These are phyloP conservation scores for Brasenia schreberi DNA, from an alignment of 164 flowering plant genomes.

Conservation along the genomic window DNA sequence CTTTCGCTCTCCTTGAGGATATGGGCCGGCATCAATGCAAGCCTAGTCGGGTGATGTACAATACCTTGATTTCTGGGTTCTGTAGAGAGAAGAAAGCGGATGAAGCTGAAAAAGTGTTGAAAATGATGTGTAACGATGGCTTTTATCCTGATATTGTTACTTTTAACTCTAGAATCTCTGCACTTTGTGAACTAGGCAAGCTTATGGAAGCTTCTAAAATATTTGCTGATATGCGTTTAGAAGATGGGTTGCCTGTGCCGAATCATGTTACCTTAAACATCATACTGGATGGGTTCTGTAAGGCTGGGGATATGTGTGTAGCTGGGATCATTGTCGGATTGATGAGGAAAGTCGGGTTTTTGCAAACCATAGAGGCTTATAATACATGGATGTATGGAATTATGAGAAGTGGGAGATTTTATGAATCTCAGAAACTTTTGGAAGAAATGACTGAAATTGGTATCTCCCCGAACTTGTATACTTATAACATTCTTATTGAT, in stretches of 20 bases:
- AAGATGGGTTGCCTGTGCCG: conserved; percentile 58
- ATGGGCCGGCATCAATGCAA: conserved; percentile 33
- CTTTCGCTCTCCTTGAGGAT: conserved; percentile 43
- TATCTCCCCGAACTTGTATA: conserved; percentile 40
- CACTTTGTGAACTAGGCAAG: conserved; percentile 62
- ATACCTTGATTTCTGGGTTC: conserved; percentile 63
- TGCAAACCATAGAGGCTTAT: conserved; percentile 43
- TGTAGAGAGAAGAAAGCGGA: conserved; percentile 51
- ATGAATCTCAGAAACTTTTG: conserved; percentile 48
- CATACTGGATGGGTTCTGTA: conserved; percentile 71
- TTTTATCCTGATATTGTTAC: conserved; percentile 73
- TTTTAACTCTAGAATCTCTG: conserved; percentile 81
- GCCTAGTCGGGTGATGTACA: conserved; percentile 58
- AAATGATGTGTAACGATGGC: conserved; percentile 58
- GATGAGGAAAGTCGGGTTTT: conserved; percentile 35
- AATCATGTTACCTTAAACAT: conserved; percentile 50
- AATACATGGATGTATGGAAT: conserved; percentile 75
- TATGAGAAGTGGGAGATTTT: conserved; percentile 50
- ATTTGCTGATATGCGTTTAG: conserved; percentile 73
- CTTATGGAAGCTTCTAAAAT: conserved; percentile 70
- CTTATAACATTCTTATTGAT: conserved; percentile 66
- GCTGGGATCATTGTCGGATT: conserved; percentile 43
- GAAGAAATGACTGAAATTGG: conserved; percentile 57
- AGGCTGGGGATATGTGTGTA: conserved; percentile 62
- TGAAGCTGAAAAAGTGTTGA: conserved; percentile 74